These are phyloP conservation scores for Nepenthes mirabilis DNA, from an alignment of 148 eudicot genomes.

Conservation along the genomic window DNA sequence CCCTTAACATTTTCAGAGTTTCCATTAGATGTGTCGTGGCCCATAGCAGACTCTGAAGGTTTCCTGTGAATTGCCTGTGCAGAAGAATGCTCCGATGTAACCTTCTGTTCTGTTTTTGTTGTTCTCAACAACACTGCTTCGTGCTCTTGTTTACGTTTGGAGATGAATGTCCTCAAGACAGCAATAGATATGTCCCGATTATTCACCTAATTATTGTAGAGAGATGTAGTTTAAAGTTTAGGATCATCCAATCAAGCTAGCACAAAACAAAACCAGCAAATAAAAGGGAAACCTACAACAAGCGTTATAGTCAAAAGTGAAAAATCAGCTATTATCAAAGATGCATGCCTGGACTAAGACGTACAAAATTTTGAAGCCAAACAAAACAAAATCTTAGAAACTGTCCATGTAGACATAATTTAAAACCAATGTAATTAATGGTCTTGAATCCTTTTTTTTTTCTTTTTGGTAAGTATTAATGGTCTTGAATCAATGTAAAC, in stretches of 20 bases:
- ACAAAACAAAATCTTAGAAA: no score
- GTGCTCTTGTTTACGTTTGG: slow-evolving; percentile 72
- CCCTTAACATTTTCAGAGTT: slow-evolving; percentile 30
- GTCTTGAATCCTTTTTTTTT: no score
- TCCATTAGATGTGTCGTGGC: slow-evolving; percentile 36
- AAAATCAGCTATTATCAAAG: no score
- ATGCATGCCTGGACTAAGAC: no score
- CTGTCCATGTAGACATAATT: no score
- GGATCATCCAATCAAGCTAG: neutral
- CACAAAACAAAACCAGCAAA: neutral
- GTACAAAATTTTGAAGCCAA: no score
- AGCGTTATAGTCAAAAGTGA: no score
- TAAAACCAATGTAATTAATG: no score
- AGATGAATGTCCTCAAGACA: slow-evolving; percentile 73
- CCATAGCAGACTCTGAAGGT: slow-evolving; percentile 19
- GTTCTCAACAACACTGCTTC: slow-evolving; percentile 43
- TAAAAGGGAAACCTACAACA: no score
- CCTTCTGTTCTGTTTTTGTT: slow-evolving; percentile 27
- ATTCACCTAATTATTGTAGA: slow-evolving; percentile 48
- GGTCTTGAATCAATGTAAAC: no score
- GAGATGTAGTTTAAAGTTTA: slow-evolving; percentile 10
- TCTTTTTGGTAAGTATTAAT: no score
- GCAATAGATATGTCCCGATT: slow-evolving; percentile 95
- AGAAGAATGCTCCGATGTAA: slow-evolving; percentile 15
- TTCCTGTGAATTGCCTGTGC: slow-evolving; percentile 18